Evolutionary conservation across 495 filamentous ascomycete species (phyloP), one percentile per base, ranked within the genome.

Genomic region (Platismatia glauca): DNA sequence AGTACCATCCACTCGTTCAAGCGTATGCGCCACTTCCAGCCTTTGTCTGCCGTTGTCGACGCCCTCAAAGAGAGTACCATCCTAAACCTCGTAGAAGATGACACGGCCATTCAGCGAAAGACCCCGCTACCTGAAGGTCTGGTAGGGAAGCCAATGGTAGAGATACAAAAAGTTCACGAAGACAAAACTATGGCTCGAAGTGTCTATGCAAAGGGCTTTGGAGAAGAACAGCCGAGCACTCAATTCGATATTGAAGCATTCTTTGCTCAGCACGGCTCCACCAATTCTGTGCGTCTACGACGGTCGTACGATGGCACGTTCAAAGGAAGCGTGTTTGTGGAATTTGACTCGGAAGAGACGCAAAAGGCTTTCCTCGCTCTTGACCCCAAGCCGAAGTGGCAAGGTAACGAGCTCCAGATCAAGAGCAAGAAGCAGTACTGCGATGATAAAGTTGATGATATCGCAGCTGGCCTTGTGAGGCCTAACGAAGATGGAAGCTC

Each of bases 311-410:
- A 81, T 56, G 84, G 83, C 68, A 67, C 71, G 29, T 97, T 97
- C 82, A 98, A 98, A 80, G 89, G 90, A 46, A 95, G 90, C 58
- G 86, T 97, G 33, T 97, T 96, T 68, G 91, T 97, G 58, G 92
- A 97, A 74, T 97, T 97, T 71, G 78, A 77, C 38, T 80, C 81
- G 58, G 85, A 88, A 63, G 89, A 93, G 56, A 81, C 83, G 31
- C 84, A 88, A 67, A 78, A 90, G 69, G 81, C 81, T 20, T 97
- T 97, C 75, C 76, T 95, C 48, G 84, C 77, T 2, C 75, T 91
- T 11, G 85, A 92, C 44, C 83, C 87, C n/a, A 86, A 89, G 72
- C 93, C 93, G 57, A 82, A 84, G 66, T 96, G 85, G 84, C 84
- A 91, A 65, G 90, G 79, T 44, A 72, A 85, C 57, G 81, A 86